Conservation (phyloP, 2,329 filamentous ascomycete genomes). For the Phialemonium atrogriseum region DNA sequence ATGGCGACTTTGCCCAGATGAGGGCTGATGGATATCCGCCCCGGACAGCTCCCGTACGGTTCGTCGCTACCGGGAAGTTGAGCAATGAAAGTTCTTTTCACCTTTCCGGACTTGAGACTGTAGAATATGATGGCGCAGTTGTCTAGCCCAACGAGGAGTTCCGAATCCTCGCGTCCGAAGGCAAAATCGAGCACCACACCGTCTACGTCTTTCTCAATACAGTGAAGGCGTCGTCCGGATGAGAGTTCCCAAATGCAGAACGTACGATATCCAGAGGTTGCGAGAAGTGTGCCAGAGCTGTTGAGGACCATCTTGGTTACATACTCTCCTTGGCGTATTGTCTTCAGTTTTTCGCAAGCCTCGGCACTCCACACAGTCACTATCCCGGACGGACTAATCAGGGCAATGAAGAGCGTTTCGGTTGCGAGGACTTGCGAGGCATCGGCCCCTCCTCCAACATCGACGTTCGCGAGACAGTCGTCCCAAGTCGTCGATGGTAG, state of each 20-base stretch:
- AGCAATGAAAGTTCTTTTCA: not conserved
- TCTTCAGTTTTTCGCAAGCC: slow-evolving; percentile 1
- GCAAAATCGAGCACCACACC: not conserved
- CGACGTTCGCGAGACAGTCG: slow-evolving; percentile 2
- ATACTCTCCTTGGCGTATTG: slow-evolving; percentile 1
- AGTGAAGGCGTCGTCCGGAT: not conserved
- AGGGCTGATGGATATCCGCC: not conserved
- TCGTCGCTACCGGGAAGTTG: not conserved
- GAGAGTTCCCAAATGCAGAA: slow-evolving; percentile 1
- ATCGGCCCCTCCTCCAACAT: not conserved
- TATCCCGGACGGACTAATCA: not conserved
- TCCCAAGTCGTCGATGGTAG: not conserved
- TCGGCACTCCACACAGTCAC: slow-evolving; percentile 2
- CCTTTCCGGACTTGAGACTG: not conserved
- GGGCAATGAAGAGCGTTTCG: slow-evolving; percentile 1
- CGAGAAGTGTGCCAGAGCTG: not conserved
- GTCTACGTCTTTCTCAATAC: not conserved
- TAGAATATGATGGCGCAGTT: not conserved
- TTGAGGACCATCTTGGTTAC: slow-evolving; percentile 2
- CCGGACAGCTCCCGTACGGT: not conserved
- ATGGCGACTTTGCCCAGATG: slow-evolving; percentile 1
- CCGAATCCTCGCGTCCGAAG: not conserved
- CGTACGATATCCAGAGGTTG: not conserved
- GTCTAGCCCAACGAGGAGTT: not conserved
- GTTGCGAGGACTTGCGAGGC: slow-evolving; percentile 1